Evolutionary conservation across 305 asterid genomes (phyloP).

Genomic region (Withania somnifera): DNA sequence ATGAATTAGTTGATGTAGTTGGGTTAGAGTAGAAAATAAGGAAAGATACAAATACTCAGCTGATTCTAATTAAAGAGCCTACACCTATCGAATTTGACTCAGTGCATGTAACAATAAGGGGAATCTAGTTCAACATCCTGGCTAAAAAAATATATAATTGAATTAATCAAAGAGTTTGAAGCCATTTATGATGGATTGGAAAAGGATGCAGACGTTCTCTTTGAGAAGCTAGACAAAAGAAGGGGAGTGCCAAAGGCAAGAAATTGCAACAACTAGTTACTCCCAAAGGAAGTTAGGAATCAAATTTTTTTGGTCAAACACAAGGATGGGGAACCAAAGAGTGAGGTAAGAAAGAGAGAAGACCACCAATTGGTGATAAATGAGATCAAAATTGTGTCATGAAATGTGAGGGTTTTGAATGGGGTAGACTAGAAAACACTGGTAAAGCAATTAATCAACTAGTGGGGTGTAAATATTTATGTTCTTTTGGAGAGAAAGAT

Average conservation of each 20-base stretch:
- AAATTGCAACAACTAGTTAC: not conserved
- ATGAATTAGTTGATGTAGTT: too few relatives aligned
- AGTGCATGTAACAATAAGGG: too few relatives aligned
- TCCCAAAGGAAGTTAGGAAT: not conserved
- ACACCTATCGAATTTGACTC: too few relatives aligned
- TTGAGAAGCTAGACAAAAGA: not conserved
- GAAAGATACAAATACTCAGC: too few relatives aligned
- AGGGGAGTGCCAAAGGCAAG: not conserved
- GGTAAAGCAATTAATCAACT: not conserved
- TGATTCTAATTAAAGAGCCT: too few relatives aligned
- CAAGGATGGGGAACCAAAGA: not conserved
- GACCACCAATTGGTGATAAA: not conserved
- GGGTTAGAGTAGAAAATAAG: too few relatives aligned
- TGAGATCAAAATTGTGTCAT: not conserved
- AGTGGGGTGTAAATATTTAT: not conserved
- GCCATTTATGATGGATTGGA: not conserved
- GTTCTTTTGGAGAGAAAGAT: not conserved
- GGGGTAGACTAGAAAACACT: not conserved
- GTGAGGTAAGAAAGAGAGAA: not conserved
- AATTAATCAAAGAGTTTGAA: too few relatives aligned
- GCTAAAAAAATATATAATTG: too few relatives aligned
- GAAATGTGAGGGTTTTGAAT: not conserved
- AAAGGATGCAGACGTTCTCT: not conserved
- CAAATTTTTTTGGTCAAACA: not conserved
- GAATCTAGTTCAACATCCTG: too few relatives aligned